Evolutionary conservation across 2,329 filamentous ascomycete species (phyloP).

Genomic region (Fusarium tupiense): DNA sequence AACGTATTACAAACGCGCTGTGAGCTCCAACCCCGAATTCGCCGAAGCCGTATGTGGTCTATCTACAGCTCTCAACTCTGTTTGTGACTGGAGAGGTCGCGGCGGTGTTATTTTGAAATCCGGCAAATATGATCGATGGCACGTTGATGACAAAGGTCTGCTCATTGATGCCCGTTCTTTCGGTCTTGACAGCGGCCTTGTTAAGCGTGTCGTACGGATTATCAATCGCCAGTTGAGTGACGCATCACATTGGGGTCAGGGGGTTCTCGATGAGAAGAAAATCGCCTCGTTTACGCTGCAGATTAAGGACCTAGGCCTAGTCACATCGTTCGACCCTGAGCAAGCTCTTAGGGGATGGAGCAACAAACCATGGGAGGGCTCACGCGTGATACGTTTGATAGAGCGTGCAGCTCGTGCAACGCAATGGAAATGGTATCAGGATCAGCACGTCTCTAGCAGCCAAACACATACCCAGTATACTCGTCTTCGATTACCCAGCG

Average conservation of each 20-base stretch:
- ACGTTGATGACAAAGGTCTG: constrained; percentile 87
- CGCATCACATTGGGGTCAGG: constrained; percentile 85
- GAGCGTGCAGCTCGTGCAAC: constrained; percentile 84
- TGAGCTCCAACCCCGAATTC: constrained; percentile 92
- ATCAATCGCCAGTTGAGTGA: constrained; percentile 89
- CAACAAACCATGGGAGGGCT: constrained; percentile 86
- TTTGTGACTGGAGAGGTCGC: constrained; percentile 92
- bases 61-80: constrained; percentile 93
- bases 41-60: constrained; percentile 96
- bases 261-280: constrained; percentile 68
- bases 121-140: constrained; percentile 87
- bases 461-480: constrained; percentile 68
- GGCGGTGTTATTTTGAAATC: constrained; percentile 82
- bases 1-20: constrained; percentile 87
- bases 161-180: constrained; percentile 76
- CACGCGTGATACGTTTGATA: constrained; percentile 81
- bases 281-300: constrained; percentile 62
- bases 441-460: constrained; percentile 73
- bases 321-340: constrained; percentile 50
- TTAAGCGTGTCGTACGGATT: constrained; percentile 89
- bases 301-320: constrained; percentile 53
- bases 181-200: constrained; percentile 78
- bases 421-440: constrained; percentile 88
- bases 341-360: constrained; percentile 68
- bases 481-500: constrained; percentile 77